A percentile compares a stretch with the other conserved stretches of the same genome.
These are phyloP conservation scores for Terfezia claveryi DNA, from an alignment of 495 filamentous ascomycete species.

Conservation along the genomic window DNA sequence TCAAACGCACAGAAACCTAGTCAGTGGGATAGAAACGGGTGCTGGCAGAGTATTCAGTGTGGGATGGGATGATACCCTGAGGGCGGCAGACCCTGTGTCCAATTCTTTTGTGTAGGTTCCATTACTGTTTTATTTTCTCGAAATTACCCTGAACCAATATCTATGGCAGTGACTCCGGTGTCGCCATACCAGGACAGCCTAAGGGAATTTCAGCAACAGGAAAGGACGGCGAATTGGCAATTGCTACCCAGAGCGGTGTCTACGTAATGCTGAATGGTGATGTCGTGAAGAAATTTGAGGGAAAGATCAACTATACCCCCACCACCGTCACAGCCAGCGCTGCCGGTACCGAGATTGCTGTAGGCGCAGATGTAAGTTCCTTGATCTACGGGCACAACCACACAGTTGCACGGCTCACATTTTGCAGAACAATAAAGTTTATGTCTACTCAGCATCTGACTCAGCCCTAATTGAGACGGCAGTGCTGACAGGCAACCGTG, in stretches of 20 bases:
- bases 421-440: too few relatives aligned
- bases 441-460: constrained; percentile 21
- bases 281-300: constrained; percentile 36
- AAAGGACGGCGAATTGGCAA: constrained; percentile 24
- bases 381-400: background rate
- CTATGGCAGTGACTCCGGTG: constrained; percentile 23
- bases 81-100: constrained; percentile 40
- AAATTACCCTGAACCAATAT: constrained; percentile 18
- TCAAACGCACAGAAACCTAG: constrained; percentile 56
- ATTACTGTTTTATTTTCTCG: too few relatives aligned
- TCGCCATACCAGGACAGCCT: constrained; percentile 29
- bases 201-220: constrained; percentile 26
- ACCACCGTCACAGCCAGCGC: constrained; percentile 47
- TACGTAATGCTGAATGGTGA: constrained; percentile 17
- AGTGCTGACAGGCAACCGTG: constrained; percentile 28
- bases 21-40: constrained; percentile 46
- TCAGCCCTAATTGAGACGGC: constrained; percentile 27
- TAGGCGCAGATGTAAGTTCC: constrained; percentile 35
- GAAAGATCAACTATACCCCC: constrained; percentile 33
- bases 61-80: constrained; percentile 87
- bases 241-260: constrained; percentile 43
- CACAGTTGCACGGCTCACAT: too few relatives aligned
- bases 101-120: too few relatives aligned
- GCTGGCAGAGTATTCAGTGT: constrained; percentile 52
- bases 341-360: constrained; percentile 33